These are phyloP conservation scores for Alectoria sarmentosa DNA, from an alignment of 495 filamentous ascomycete species.

Conservation along the genomic window DNA sequence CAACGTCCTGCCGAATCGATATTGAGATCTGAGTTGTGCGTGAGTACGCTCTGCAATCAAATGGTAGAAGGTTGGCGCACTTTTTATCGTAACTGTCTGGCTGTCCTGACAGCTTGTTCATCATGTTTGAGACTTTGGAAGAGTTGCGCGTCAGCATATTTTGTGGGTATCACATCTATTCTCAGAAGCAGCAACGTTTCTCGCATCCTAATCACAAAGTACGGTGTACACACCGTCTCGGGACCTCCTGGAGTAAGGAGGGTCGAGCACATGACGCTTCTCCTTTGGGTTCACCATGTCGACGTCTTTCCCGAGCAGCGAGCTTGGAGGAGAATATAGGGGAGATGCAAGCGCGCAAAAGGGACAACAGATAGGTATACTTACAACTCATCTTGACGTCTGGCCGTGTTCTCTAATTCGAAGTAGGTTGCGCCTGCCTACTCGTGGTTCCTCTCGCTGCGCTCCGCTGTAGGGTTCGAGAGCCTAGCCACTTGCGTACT, in stretches of 20 bases:
- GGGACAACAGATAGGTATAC: conserved; percentile 26
- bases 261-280: conserved; percentile 4
- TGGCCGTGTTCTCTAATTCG: conserved; percentile 17
- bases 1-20: conserved; percentile 86
- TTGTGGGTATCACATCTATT: background rate
- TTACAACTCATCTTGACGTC: conserved; percentile 42
- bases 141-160: conserved; percentile 31
- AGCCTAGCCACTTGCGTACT: background rate
- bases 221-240: conserved; percentile 6
- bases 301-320: conserved; percentile 13
- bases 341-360: conserved; percentile 5
- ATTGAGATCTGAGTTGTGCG: conserved; percentile 55
- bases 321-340: background rate
- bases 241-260: conserved; percentile 2
- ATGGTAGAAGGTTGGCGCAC: conserved; percentile 38
- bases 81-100: conserved; percentile 98
- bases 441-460: conserved; percentile 25
- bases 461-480: background rate
- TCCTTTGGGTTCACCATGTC: conserved; percentile 16
- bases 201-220: conserved; percentile 6
- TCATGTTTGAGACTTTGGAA: conserved; percentile 67
- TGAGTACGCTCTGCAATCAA: conserved; percentile 17
- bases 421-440: conserved; percentile 22
- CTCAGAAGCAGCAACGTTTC: background rate
- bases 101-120: conserved; percentile 96